These are phyloP conservation scores for Thermothelomyces thermophilus DNA, from an alignment of 2,329 filamentous ascomycete species.

Conservation along the genomic window DNA sequence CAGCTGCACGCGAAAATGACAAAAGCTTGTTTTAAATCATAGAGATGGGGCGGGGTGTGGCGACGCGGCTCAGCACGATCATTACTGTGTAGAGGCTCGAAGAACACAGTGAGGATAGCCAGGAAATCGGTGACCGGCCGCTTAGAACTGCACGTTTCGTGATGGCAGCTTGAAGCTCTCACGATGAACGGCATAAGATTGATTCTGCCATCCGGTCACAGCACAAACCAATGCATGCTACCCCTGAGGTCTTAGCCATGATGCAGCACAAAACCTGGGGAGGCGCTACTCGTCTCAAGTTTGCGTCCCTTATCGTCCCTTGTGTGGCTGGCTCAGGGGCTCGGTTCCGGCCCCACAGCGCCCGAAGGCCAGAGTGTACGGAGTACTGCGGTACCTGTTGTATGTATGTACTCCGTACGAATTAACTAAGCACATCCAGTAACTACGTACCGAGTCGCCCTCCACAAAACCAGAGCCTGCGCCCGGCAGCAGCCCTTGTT, in stretches of 20 bases:
- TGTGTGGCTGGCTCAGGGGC: slow-evolving; percentile 26
- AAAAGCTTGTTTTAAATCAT: slow-evolving; percentile 7
- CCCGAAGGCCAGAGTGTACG: slow-evolving; percentile 30
- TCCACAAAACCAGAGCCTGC: slow-evolving; percentile 24
- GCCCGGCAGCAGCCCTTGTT: slow-evolving; percentile 27
- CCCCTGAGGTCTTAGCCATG: slow-evolving; percentile 31
- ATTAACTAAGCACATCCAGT: too few species aligned
- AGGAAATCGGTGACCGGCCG: not conserved
- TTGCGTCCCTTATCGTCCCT: too few species aligned
- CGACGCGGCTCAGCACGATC: not conserved
- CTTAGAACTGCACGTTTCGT: slow-evolving; percentile 21
- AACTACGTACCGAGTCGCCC: slow-evolving; percentile 16
- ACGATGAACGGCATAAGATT: slow-evolving; percentile 40
- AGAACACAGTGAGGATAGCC: slow-evolving; percentile 1
- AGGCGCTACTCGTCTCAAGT: slow-evolving; percentile 41
- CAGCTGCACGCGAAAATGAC: slow-evolving; percentile 5
- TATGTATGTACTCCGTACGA: too few species aligned
- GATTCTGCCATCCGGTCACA: slow-evolving; percentile 43
- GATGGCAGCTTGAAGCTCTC: slow-evolving; percentile 25
- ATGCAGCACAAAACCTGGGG: slow-evolving; percentile 31
- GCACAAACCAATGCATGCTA: slow-evolving; percentile 31
- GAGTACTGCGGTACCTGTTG: too few species aligned
- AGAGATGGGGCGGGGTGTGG: slow-evolving; percentile 21
- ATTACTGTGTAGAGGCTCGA: not conserved
- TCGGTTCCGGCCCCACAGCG: slow-evolving; percentile 32